Evolutionary conservation across 2,329 filamentous ascomycete genomes (phyloP), one percentile per base, ranked within the genome.

Genomic region (Cladosporium sp.): DNA sequence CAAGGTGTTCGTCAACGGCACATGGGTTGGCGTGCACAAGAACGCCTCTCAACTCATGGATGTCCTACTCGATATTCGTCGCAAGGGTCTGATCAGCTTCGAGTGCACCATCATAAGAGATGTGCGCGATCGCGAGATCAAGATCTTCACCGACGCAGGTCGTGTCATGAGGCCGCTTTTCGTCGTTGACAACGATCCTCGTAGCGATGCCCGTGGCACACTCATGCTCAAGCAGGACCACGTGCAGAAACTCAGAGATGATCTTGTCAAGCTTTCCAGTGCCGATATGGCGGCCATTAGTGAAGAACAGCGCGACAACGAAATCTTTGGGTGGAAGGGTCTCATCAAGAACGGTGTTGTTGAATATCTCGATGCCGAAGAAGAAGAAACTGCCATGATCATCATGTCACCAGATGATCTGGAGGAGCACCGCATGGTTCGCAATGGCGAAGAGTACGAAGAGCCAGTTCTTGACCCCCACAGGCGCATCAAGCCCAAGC

Each of bases 321-420:
- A 80, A 30, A 89, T 87, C 66, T 93, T 90, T 69, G 92, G 92
- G 54, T 99, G 95, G 92, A 85, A 92, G 66, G 90, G 91, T 17
- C 80, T 99, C 40, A 86, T 96, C 43, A 84, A 88, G 59, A 84
- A 85, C 12, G 94, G 93, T 74, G 90, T 92, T 2, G 89, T 99
- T 38, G 94, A 99, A 72, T 97, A 97, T 70, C 84, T 99, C 11
- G 94, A 99, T 73, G 94, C 94, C 0, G 95, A 99, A 72, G 95
- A 99, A 79, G 94, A 99, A 73, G 95, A 99, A 74, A 96, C 92
- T 0, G 88, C 94, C 39, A 99, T 99, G 94, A 99, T 99, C 70
- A 91, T 92, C 74, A 99, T 99, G 93, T 95, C 92, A 0, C 94
- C 94, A 0, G 93, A 97, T 72, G 94, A 97, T 70, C 79, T 99